Conservation (phyloP, 768 basidiomycete species). For the Boletus eberwhitei region DNA sequence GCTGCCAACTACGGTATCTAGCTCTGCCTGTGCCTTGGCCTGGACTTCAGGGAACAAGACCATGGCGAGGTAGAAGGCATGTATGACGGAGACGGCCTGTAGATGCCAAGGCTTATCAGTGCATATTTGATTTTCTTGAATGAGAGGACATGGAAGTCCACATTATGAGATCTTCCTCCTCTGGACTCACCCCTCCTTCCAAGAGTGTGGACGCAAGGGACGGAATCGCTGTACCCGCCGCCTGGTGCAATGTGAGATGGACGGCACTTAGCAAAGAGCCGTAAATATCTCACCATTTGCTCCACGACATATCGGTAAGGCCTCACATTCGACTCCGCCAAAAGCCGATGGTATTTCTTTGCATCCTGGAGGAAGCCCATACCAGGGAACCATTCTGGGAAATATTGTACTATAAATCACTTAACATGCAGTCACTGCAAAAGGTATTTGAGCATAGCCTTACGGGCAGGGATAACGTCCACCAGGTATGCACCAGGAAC, state of each 20-base stretch:
- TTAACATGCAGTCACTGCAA: not conserved
- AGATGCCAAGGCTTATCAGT: not conserved
- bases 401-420: constrained; percentile 20
- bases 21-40: constrained; percentile 23
- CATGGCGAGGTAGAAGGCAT: constrained; percentile 27
- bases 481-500: constrained; percentile 21
- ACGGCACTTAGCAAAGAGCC: not conserved
- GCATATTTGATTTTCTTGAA: constrained; percentile 34
- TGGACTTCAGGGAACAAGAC: constrained; percentile 23
- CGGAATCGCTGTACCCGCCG: constrained; percentile 11
- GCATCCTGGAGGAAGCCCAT: constrained; percentile 33
- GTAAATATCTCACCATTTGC: constrained; percentile 41
- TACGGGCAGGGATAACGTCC: constrained; percentile 21
- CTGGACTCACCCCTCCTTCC: constrained; percentile 6
- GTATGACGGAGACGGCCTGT: constrained; percentile 14
- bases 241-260: constrained; percentile 9
- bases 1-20: constrained; percentile 22
- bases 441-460: not conserved
- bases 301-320: constrained; percentile 45
- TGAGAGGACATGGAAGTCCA: constrained; percentile 25
- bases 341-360: constrained; percentile 20
- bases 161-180: constrained; percentile 22
- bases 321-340: constrained; percentile 38
- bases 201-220: constrained; percentile 20
- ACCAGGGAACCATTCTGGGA: constrained; percentile 37